A percentile compares a stretch with the other conserved stretches of the same genome.
These are phyloP conservation scores for Amanita phalloides DNA, from an alignment of 768 basidiomycete genomes.

Conservation along the genomic window DNA sequence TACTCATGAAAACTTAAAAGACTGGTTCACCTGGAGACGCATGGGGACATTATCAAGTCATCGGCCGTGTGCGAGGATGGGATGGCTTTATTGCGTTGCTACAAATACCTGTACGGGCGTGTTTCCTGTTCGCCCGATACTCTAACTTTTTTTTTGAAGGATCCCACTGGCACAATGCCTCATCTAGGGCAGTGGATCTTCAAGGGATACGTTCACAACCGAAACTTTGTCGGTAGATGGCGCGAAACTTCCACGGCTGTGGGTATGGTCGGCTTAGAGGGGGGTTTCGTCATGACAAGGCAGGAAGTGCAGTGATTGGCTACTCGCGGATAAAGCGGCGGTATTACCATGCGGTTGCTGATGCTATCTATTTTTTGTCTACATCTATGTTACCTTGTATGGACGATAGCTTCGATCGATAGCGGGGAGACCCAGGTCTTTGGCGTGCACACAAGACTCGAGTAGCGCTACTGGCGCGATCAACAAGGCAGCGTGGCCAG, in stretches of 20 bases:
- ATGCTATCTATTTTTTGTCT: background rate
- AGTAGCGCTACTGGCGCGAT: background rate
- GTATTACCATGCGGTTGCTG: background rate
- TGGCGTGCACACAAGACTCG: background rate
- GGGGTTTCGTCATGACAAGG: conserved; percentile 34
- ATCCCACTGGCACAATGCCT: conserved; percentile 11
- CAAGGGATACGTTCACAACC: conserved; percentile 38
- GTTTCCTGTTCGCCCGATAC: background rate
- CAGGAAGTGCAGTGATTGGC: conserved; percentile 6
- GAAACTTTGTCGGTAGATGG: conserved; percentile 44
- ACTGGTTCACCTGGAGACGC: conserved; percentile 34
- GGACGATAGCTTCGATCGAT: conserved; percentile 1
- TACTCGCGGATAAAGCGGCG: background rate
- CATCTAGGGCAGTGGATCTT: conserved; percentile 36
- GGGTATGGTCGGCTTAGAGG: conserved; percentile 34
- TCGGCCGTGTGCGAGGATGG: conserved; percentile 41
- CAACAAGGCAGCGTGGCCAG: background rate
- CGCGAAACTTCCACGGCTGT: conserved; percentile 34
- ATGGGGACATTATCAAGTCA: conserved; percentile 35
- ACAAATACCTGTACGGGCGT: conserved; percentile 29
- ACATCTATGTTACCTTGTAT: conserved; percentile 1
- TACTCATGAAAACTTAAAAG: conserved; percentile 14
- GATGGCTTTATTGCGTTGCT: conserved; percentile 38
- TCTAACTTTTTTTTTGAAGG: conserved; percentile 17
- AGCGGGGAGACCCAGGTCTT: background rate